Percentiles rank a stretch among this genome's conserved stretches.
Evolutionary conservation across 805 yeast genomes (phyloP).

Genomic region (Naumovozyma baii): DNA sequence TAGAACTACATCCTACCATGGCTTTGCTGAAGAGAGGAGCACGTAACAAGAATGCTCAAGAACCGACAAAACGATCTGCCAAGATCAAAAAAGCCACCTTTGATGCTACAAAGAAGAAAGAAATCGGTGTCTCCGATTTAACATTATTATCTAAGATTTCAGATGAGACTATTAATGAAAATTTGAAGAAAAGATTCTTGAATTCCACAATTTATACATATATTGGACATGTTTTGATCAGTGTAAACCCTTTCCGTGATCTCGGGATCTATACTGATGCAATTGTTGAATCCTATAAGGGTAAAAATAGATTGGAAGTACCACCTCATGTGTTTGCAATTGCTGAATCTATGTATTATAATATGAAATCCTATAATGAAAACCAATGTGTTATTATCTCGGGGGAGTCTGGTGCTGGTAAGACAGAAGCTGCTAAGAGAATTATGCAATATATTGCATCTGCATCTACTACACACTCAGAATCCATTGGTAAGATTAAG

Average conservation of each 20-base stretch:
- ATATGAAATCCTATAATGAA: constrained; percentile 87
- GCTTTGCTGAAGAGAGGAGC: constrained; percentile 71
- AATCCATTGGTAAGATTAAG: constrained; percentile 75
- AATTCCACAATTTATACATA: constrained; percentile 87
- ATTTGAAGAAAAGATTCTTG: constrained; percentile 77
- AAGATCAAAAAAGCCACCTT: constrained; percentile 81
- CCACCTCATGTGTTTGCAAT: constrained; percentile 98
- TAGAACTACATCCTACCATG: constrained; percentile 35
- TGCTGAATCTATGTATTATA: constrained; percentile 94
- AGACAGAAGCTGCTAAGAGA: constrained; percentile 95
- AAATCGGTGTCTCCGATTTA: constrained; percentile 96
- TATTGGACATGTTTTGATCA: constrained; percentile 88
- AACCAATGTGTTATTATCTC: constrained; percentile 95
- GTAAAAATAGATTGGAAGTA: constrained; percentile 88
- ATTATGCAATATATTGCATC: constrained; percentile 95
- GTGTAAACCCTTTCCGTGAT: constrained; percentile 94
- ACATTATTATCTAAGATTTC: constrained; percentile 81
- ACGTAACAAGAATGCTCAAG: constrained; percentile 43
- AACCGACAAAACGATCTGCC: constrained; percentile 44
- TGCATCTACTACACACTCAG: constrained; percentile 51
- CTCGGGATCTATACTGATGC: constrained; percentile 87
- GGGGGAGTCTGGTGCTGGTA: constrained; percentile 97
- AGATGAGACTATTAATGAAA: constrained; percentile 88
- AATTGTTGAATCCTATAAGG: constrained; percentile 65
- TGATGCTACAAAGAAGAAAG: constrained; percentile 79